A percentile compares a stretch with the other conserved stretches of the same genome.
Evolutionary conservation across 768 basidiomycete genomes (phyloP).

Genomic region (Rhodocollybia butyracea): DNA sequence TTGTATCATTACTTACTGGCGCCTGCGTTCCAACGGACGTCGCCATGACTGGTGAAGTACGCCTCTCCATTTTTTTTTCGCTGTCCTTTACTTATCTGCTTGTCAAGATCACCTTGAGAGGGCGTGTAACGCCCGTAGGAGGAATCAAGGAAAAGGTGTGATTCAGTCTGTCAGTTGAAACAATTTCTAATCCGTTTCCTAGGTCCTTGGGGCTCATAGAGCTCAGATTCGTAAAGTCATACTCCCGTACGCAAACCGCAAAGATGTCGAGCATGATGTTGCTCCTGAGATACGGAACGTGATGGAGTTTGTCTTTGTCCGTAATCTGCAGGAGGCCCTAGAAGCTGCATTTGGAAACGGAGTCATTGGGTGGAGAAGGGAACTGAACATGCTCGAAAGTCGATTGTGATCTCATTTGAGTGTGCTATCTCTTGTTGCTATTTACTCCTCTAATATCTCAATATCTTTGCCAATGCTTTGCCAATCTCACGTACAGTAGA

Average conservation of each 20-base stretch:
- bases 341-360: constrained; percentile 81
- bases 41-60: constrained; percentile 89
- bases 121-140: constrained; percentile 79
- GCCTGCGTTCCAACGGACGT: constrained; percentile 66
- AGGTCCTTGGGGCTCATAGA: constrained; percentile 84
- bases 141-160: constrained; percentile 82
- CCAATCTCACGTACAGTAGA: neutral
- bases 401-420: constrained; percentile 33
- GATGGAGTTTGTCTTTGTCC: constrained; percentile 82
- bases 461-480: too few species aligned
- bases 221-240: constrained; percentile 82
- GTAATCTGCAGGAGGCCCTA: constrained; percentile 74
- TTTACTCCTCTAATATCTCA: neutral
- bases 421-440: neutral
- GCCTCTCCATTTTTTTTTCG: constrained; percentile 9
- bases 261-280: constrained; percentile 86
- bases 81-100: neutral
- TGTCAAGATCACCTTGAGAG: constrained; percentile 72
- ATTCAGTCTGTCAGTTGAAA: neutral
- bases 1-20: constrained; percentile 81
- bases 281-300: constrained; percentile 67
- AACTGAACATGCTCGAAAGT: constrained; percentile 48
- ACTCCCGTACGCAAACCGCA: constrained; percentile 79
- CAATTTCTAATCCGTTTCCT: neutral
- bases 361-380: constrained; percentile 60